Evolutionary conservation across 306 rosid genomes (phyloP).

Genomic region (Carpinus viminea): DNA sequence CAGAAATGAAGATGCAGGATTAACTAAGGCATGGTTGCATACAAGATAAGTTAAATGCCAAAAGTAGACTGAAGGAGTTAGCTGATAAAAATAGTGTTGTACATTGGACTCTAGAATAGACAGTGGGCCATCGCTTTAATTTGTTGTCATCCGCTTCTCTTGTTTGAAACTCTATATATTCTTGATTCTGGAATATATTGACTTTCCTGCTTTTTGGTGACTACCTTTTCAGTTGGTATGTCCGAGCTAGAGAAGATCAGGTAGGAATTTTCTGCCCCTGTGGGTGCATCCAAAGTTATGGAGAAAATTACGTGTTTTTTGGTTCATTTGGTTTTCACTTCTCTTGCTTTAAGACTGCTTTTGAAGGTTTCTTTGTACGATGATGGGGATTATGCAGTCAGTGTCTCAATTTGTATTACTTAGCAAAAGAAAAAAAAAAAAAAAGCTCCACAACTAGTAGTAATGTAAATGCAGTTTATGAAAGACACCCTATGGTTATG

Average conservation of each 20-base stretch:
- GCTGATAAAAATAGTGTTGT: background rate
- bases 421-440: too few relatives aligned
- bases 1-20: too few relatives aligned
- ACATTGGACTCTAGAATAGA: background rate
- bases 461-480: background rate
- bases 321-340: conserved; percentile 9
- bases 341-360: background rate
- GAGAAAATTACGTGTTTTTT: background rate
- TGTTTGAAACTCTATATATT: background rate
- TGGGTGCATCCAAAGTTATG: background rate
- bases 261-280: background rate
- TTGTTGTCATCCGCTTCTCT: conserved; percentile 5
- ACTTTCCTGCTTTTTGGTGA: background rate
- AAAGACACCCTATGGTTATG: background rate
- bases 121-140: background rate
- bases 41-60: background rate
- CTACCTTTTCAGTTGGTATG: background rate
- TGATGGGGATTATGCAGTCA: background rate
- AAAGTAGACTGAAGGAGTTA: background rate
- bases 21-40: background rate
- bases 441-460: background rate
- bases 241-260: background rate
- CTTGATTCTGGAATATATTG: background rate
- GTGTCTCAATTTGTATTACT: background rate
- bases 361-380: background rate